Conservation (phyloP, 1,284 basidiomycete genomes). For the Moesziomyces aphidis region DNA sequence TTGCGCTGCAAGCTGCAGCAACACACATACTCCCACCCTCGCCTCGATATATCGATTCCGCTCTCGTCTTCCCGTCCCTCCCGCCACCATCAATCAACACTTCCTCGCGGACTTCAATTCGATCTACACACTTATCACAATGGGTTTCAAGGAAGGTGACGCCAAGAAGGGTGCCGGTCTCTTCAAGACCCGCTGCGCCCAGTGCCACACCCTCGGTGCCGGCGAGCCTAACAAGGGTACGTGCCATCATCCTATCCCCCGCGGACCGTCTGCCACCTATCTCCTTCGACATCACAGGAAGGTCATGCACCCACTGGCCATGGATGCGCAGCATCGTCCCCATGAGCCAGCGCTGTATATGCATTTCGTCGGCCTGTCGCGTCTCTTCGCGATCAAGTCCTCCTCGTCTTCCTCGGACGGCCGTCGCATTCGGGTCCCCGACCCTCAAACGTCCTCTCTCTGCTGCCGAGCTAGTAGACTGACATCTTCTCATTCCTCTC, state of each 20-base stretch:
- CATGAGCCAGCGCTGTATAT: too few species aligned
- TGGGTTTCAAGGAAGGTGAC: conserved; percentile 61
- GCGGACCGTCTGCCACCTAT: too few species aligned
- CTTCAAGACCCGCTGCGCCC: conserved; percentile 86
- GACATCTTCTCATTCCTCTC: neutral
- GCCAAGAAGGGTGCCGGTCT: conserved; percentile 63
- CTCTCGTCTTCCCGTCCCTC: neutral
- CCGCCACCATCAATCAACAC: conserved; percentile 12
- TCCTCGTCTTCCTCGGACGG: neutral
- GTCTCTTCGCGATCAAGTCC: too few species aligned
- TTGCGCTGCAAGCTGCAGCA: too few species aligned
- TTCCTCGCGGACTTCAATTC: neutral
- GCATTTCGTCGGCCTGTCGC: too few species aligned
- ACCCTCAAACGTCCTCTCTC: neutral
- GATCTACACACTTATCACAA: conserved; percentile 27
- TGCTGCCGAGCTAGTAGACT: neutral
- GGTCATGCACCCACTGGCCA: too few species aligned
- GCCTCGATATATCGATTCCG: conserved; percentile 13
- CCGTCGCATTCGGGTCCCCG: too few species aligned
- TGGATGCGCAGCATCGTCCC: neutral
- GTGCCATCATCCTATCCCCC: conserved; percentile 16
- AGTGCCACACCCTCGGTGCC: conserved; percentile 91
- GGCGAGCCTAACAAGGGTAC: conserved; percentile 80
- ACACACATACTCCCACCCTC: too few species aligned
- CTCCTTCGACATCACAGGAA: too few species aligned